Evolutionary conservation across 2,329 filamentous ascomycete species (phyloP), one percentile per base, ranked within the genome.

Genomic region (Fusarium temperatum): DNA sequence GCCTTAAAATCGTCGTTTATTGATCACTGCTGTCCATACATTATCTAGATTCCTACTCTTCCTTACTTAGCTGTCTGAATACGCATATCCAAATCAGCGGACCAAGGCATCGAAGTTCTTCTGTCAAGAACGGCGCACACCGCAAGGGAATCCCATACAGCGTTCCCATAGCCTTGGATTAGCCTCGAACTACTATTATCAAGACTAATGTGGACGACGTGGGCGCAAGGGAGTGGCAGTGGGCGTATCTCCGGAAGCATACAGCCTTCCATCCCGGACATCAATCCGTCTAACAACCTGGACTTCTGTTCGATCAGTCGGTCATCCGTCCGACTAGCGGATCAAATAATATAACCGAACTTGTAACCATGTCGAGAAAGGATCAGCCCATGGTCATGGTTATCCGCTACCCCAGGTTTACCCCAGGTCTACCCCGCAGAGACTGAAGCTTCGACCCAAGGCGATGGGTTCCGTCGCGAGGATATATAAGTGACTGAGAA

Each of bases 341-440:
- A 26, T n/a, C 32, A 58, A 32, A 12, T 9, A 9, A 5, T 18
- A 11, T 11, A 35, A 13, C 30, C 55, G 55, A 28, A 17, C 9
- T 15, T 10, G 32, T 28, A 26, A n/a, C 32, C 20, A 22, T 30
- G 17, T 12, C 28, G 3, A 45, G 54, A 44, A 44, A 30, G 18
- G 26, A 63, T 47, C 26, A 50, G 36, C 44, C 6, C 60, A 36
- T 35, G 42, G 28, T n/a, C 38, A 26, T 35, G 30, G 11, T 26
- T 26, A 45, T 28, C 38, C 24, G n/a, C 44, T 72, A 57, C 69
- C 69, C 69, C 69, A 68, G 68, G 48, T 68, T 54, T 72, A 56
- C 69, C 68, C 68, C 69, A 64, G 57, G 30, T 42, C 36, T 68
- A 63, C 57, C 63, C 47, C 68, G 36, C 63, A 62, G 15, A 41